Evolutionary conservation across 2,329 filamentous ascomycete genomes (phyloP).

Genomic region (Rhynchosporium agropyri): DNA sequence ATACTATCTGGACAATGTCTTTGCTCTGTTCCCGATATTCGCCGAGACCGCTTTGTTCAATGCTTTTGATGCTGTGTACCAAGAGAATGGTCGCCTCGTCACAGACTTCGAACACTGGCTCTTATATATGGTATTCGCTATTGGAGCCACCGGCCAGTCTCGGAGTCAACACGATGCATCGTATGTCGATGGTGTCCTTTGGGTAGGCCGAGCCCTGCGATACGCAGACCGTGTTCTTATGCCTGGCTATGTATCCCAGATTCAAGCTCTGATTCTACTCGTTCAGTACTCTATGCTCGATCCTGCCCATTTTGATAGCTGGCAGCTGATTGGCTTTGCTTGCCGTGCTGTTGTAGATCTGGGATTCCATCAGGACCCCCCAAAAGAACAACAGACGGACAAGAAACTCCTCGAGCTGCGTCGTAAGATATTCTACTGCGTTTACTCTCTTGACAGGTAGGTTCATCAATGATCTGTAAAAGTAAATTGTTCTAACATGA

Average conservation of each 20-base stretch:
- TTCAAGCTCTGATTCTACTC: constrained; percentile 83
- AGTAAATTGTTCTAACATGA: constrained; percentile 22
- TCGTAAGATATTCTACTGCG: constrained; percentile 84
- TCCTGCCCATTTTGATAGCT: constrained; percentile 88
- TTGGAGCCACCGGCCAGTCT: constrained; percentile 75
- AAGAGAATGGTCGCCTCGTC: constrained; percentile 62
- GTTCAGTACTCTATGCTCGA: constrained; percentile 90
- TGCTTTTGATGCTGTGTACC: constrained; percentile 81
- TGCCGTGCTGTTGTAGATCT: constrained; percentile 85
- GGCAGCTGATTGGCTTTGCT: constrained; percentile 91
- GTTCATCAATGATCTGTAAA: constrained; percentile 32
- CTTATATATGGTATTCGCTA: constrained; percentile 86
- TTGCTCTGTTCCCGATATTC: constrained; percentile 79
- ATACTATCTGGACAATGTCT: constrained; percentile 83
- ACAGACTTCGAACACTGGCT: constrained; percentile 78
- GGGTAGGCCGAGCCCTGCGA: constrained; percentile 66
- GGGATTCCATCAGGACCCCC: constrained; percentile 90
- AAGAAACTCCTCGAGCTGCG: constrained; percentile 74
- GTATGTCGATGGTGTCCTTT: constrained; percentile 58
- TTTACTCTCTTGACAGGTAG: constrained; percentile 86
- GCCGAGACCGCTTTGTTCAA: constrained; percentile 77
- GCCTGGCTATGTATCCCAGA: constrained; percentile 81
- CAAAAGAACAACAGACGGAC: constrained; percentile 67
- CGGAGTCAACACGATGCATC: constrained; percentile 67
- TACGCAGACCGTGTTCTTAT: constrained; percentile 82